Evolutionary conservation across 208 protist species (phyloP).

Genomic region (Novymonas esmeraldas): DNA sequence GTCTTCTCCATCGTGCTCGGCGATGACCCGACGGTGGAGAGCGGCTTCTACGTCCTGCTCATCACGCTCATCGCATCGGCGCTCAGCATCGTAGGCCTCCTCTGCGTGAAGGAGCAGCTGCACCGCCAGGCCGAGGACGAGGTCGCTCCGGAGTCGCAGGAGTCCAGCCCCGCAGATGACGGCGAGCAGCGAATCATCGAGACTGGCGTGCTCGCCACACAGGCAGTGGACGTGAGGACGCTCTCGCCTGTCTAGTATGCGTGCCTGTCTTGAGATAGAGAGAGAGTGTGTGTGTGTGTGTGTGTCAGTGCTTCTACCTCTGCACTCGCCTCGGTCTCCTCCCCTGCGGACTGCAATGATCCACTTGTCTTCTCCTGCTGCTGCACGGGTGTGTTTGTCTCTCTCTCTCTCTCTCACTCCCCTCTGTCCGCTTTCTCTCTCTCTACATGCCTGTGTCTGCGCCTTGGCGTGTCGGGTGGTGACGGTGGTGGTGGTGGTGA

Average conservation of each 20-base stretch:
- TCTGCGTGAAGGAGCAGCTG: slow-evolving; percentile 39
- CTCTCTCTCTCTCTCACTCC: neutral
- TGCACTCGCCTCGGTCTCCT: neutral
- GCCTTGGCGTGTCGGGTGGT: no score
- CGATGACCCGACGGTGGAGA: slow-evolving; percentile 29
- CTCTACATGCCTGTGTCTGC: slow-evolving; percentile 1
- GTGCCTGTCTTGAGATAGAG: no score
- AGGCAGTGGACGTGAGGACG: neutral
- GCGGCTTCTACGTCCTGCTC: slow-evolving; percentile 32
- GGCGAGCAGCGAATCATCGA: neutral
- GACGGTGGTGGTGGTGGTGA: no score
- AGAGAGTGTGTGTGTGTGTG: no score
- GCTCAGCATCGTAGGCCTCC: slow-evolving; percentile 15
- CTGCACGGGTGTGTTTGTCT: neutral
- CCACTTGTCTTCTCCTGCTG: neutral
- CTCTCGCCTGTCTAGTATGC: no score
- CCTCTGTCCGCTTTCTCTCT: neutral
- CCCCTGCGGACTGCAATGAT: neutral
- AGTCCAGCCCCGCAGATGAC: neutral
- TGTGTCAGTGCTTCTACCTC: neutral
- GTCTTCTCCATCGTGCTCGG: slow-evolving; percentile 54
- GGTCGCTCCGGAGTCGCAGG: neutral
- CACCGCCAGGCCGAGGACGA: slow-evolving; percentile 20
- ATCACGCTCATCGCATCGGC: slow-evolving; percentile 28
- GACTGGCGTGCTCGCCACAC: slow-evolving; percentile 4